Evolutionary conservation across 768 basidiomycete genomes (phyloP), one percentile per base, ranked within the genome.

Genomic region (Macrolepiota albuminosa): DNA sequence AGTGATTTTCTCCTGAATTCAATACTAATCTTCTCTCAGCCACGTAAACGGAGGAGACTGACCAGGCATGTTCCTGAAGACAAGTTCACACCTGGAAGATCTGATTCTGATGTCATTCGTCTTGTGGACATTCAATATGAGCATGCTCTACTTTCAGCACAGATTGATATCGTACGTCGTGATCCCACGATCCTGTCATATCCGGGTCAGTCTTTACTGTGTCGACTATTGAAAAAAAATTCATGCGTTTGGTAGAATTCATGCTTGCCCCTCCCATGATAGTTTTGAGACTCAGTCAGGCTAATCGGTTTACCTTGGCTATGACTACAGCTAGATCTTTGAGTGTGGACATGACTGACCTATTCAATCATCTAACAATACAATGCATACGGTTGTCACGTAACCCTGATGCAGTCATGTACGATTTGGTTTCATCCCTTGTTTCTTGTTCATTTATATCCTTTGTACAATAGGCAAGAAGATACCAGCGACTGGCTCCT

Each of bases 401-500:
- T 66, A 82, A 83, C 60, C 79, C 84, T 6, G 83, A 87, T 65
- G 72, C 78, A 8, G 74, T 83, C 56, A 68, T 85, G 90, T 90
- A 71, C 66, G 82, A 73, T 56, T 56, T 56, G 45, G 9, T 57
- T 59, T 40, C 40, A 53, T 57, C 55, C 56, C 48, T 43, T 24
- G 55, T 55, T 59, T 51, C 24, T 10, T 42, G n/a, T 57, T 46
- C 64, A 29, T 57, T 64, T 16, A 61, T 58, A 59, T 42, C 26
- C 53, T 64, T 51, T 71, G 46, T 21, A 31, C n/a, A 57, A 29
- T 54, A 94, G 92, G 51, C 80, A 82, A 72, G 84, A 87, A 65
- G 84, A 89, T 57, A 83, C 81, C 4, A 84, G 85, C 1, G 85
- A 88, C 63, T 98, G 95, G 95, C 78, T 98, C 37, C 76, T 91